Evolutionary conservation across 768 basidiomycete species (phyloP).

Genomic region (Fistulinella prunicolor): DNA sequence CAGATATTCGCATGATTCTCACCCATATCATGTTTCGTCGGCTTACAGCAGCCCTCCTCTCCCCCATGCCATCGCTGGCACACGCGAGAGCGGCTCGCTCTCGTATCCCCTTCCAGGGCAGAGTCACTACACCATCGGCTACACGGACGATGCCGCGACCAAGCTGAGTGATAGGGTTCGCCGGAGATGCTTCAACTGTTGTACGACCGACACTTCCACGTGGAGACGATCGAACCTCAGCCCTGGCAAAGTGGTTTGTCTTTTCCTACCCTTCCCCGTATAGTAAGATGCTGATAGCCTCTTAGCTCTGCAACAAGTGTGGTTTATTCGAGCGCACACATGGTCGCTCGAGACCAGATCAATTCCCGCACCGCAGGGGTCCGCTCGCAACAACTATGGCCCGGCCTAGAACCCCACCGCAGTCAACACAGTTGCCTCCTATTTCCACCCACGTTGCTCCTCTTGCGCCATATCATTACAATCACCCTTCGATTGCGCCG

Average conservation of each 20-base stretch:
- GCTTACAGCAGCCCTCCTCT: conserved; percentile 28
- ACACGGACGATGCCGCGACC: conserved; percentile 78
- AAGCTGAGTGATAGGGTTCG: conserved; percentile 77
- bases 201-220: conserved; percentile 80
- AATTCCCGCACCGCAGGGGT: conserved; percentile 78
- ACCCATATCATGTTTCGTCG: conserved; percentile 29
- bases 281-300: conserved; percentile 4
- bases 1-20: conserved; percentile 33
- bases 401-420: conserved; percentile 51
- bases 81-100: conserved; percentile 28
- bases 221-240: conserved; percentile 76
- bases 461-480: conserved; percentile 48
- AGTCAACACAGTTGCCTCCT: conserved; percentile 41
- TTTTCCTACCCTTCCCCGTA: background rate
- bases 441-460: conserved; percentile 40
- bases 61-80: conserved; percentile 18
- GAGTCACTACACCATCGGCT: conserved; percentile 37
- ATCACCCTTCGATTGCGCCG: conserved; percentile 52
- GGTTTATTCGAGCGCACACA: conserved; percentile 81
- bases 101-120: conserved; percentile 40
- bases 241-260: conserved; percentile 71
- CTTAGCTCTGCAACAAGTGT: conserved; percentile 58
- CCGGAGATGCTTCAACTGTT: conserved; percentile 79
- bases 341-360: conserved; percentile 73
- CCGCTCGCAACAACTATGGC: conserved; percentile 52